Conservation (phyloP, 1,284 basidiomycete genomes). For the Marasmius oreades region DNA sequence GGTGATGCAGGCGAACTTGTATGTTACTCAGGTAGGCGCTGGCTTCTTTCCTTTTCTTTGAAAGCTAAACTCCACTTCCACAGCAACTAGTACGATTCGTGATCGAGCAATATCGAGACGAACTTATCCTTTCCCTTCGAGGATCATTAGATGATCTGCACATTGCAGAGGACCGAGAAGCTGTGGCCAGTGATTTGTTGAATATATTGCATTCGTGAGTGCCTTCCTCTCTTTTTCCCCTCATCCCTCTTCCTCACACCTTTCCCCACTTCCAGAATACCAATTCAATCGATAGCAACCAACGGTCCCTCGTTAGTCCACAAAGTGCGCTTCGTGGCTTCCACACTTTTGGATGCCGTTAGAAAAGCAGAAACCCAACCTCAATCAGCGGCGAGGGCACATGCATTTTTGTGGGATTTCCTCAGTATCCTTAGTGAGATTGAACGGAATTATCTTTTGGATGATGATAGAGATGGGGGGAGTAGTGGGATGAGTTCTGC, state of each 20-base stretch:
- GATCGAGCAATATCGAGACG: conserved; percentile 84
- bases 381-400: conserved; percentile 71
- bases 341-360: conserved; percentile 82
- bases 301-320: conserved; percentile 67
- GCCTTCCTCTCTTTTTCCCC: background rate
- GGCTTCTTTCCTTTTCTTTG: conserved; percentile 10
- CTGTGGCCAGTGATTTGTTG: conserved; percentile 76
- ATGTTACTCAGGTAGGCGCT: conserved; percentile 73
- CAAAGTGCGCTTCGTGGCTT: conserved; percentile 88
- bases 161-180: conserved; percentile 67
- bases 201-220: conserved; percentile 74
- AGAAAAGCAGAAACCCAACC: conserved; percentile 75
- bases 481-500: background rate
- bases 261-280: conserved; percentile 51
- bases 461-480: background rate
- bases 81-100: conserved; percentile 90
- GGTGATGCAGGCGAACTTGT: conserved; percentile 86
- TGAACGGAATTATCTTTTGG: conserved; percentile 79
- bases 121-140: conserved; percentile 66
- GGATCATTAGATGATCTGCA: conserved; percentile 61
- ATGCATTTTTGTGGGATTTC: conserved; percentile 87
- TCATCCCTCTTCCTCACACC: background rate
- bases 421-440: conserved; percentile 85
- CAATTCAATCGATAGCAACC: conserved; percentile 86
- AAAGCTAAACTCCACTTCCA: conserved; percentile 10